A percentile compares a stretch with the other conserved stretches of the same genome.
phyloP scores from a whole-genome alignment of 148 eudicot species.

The Gaultheria prostrata region DNA sequence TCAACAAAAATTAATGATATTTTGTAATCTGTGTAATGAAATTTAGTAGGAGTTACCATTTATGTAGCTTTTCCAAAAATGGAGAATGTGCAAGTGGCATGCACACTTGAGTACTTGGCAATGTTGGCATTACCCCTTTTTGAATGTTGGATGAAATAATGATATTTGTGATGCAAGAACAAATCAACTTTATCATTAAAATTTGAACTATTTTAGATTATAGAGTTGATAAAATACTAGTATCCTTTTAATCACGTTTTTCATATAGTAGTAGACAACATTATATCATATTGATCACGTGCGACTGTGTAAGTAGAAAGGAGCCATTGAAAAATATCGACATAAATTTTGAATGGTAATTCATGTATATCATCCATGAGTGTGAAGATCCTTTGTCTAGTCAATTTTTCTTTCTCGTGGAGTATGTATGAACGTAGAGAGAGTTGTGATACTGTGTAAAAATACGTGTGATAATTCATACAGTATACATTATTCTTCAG shows the following conservation, averaged over 20 bases:
- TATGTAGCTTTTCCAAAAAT: not conserved
- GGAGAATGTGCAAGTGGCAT: not conserved
- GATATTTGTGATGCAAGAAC: not conserved
- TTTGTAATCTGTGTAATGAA: no score
- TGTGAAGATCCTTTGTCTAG: not conserved
- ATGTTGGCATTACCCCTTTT: not conserved
- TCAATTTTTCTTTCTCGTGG: not conserved
- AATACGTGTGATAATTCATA: not conserved
- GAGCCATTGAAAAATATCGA: not conserved
- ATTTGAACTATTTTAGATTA: not conserved
- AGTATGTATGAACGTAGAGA: not conserved
- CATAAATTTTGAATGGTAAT: not conserved
- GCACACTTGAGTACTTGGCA: not conserved
- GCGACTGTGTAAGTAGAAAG: not conserved
- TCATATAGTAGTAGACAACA: not conserved
- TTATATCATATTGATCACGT: not conserved
- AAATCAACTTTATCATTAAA: not conserved
- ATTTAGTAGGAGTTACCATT: not conserved
- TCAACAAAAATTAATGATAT: not conserved
- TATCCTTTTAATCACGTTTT: no score
- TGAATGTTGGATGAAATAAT: not conserved
- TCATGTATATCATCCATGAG: not conserved
- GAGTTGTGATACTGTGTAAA: not conserved
- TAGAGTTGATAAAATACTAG: not conserved
- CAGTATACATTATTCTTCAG: not conserved